Evolutionary conservation across 2,329 filamentous ascomycete species (phyloP).

Genomic region (Cadophora malorum): DNA sequence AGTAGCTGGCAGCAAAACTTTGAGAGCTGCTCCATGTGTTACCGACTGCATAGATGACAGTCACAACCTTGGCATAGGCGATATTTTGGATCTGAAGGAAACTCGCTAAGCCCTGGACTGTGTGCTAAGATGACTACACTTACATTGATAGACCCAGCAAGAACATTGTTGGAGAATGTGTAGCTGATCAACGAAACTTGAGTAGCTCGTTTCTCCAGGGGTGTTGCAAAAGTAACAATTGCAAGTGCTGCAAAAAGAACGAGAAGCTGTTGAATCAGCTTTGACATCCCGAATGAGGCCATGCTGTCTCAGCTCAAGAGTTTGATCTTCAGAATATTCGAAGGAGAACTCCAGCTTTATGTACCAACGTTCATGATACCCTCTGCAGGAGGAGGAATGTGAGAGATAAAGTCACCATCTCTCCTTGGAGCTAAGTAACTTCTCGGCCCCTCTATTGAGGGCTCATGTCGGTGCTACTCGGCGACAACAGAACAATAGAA

Average conservation of each 20-base stretch:
- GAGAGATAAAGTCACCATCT: background rate
- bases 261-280: constrained; percentile 8
- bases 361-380: too few relatives aligned
- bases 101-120: background rate
- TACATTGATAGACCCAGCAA: constrained; percentile 14
- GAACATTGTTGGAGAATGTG: constrained; percentile 2
- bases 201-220: constrained; percentile 4
- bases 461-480: constrained; percentile 1
- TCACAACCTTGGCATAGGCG: constrained; percentile 11
- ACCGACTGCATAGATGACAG: background rate
- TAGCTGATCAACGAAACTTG: constrained; percentile 6
- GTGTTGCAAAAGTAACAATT: background rate
- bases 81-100: background rate
- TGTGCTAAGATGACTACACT: background rate
- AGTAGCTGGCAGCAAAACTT: constrained; percentile 6
- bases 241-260: background rate
- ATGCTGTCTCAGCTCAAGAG: background rate
- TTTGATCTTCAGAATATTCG: background rate
- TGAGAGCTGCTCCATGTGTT: background rate
- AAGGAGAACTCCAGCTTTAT: background rate
- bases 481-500: background rate
- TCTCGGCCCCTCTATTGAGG: background rate
- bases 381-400: background rate
- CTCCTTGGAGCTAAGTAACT: background rate
- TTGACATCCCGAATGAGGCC: constrained; percentile 1